A percentile compares a stretch with the other conserved stretches of the same genome.
phyloP scores from a whole-genome alignment of 108 stramenopile genomes.

The Skeletonema menzelii region DNA sequence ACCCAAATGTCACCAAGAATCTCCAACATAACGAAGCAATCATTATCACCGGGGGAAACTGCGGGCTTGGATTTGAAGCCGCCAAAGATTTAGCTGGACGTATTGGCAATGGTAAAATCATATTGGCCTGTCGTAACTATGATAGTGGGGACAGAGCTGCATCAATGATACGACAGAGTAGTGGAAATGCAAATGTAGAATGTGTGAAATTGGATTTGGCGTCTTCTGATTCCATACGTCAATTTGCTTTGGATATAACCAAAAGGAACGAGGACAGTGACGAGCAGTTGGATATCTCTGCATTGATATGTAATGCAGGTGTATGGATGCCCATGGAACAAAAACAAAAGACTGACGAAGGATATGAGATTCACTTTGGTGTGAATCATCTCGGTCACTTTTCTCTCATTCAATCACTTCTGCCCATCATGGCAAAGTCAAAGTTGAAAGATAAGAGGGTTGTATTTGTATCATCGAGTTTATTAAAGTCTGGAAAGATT shows the following conservation, averaged over 20 bases:
- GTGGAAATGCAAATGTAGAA: conserved; percentile 18
- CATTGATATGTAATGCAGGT: conserved; percentile 44
- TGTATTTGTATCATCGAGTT: conserved; percentile 36
- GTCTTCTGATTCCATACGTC: conserved; percentile 33
- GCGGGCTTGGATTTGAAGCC: conserved; percentile 43
- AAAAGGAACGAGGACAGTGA: neutral
- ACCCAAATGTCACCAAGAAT: conserved; percentile 1
- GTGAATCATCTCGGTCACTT: conserved; percentile 48
- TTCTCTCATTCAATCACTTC: conserved; percentile 4
- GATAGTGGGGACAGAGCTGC: conserved; percentile 25
- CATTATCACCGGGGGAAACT: conserved; percentile 47
- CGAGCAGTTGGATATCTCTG: neutral
- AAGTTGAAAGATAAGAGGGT: conserved; percentile 23
- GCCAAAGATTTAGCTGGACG: conserved; percentile 26
- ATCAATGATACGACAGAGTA: conserved; percentile 5
- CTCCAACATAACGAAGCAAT: conserved; percentile 13
- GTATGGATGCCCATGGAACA: conserved; percentile 44
- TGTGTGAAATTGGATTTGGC: conserved; percentile 40
- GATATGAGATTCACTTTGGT: conserved; percentile 46
- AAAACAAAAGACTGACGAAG: conserved; percentile 31
- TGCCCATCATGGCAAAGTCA: conserved; percentile 6
- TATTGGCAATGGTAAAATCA: conserved; percentile 12
- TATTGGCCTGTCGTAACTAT: conserved; percentile 43
- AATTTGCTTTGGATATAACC: conserved; percentile 20
- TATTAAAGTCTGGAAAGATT: conserved; percentile 33